These are phyloP conservation scores for Botrytis porri DNA, from an alignment of 2,329 filamentous ascomycete species.

Conservation along the genomic window DNA sequence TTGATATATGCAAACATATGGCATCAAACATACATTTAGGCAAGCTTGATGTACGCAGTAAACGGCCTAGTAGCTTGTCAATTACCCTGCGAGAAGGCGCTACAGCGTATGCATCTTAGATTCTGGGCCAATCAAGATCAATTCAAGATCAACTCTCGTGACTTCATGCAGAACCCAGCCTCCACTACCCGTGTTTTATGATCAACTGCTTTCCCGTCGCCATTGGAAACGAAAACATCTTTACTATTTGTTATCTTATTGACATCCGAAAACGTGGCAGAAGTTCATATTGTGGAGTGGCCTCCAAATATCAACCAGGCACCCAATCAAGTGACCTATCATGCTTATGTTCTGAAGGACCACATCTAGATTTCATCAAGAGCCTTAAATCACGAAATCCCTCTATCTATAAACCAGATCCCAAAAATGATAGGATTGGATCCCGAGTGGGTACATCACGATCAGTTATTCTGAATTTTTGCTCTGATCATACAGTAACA, in stretches of 20 bases:
- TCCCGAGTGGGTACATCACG: conserved; percentile 18
- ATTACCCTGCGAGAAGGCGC: background rate
- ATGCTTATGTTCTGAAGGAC: conserved; percentile 19
- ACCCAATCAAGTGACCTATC: background rate
- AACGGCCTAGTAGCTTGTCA: background rate
- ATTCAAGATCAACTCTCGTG: background rate
- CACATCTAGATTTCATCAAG: conserved; percentile 15
- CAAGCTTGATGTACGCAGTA: background rate
- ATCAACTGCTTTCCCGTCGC: background rate
- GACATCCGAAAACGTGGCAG: background rate
- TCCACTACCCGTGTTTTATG: background rate
- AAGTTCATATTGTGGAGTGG: background rate
- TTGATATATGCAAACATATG: background rate
- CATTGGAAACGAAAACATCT: background rate
- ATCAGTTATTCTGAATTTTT: conserved; percentile 2
- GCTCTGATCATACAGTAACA: background rate
- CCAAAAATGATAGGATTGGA: conserved; percentile 14
- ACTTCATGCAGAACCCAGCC: background rate
- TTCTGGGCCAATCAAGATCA: background rate
- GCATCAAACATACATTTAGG: background rate
- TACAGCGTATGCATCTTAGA: background rate
- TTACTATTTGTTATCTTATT: background rate
- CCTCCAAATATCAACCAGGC: background rate
- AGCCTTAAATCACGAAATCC: conserved; percentile 13
- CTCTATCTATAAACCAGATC: conserved; percentile 5